Evolutionary conservation across 2,329 filamentous ascomycete species (phyloP).

Genomic region (Tetracladium maxilliforme): DNA sequence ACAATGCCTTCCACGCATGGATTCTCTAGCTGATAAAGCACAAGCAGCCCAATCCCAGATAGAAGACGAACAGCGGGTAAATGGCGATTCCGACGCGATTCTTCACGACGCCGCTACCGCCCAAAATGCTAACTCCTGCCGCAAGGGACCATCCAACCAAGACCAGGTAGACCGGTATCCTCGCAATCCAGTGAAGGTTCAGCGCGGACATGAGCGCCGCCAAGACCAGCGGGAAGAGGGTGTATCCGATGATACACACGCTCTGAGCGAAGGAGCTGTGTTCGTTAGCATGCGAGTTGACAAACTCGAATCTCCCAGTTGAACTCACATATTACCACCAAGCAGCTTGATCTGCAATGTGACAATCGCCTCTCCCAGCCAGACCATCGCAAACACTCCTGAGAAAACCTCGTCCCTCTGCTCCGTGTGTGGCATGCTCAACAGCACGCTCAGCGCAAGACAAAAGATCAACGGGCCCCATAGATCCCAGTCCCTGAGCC

Average conservation of each 20-base stretch:
- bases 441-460: constrained; percentile 69
- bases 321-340: constrained; percentile 85
- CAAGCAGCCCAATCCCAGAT: constrained; percentile 79
- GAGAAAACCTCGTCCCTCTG: constrained; percentile 88
- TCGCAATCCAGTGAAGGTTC: constrained; percentile 60
- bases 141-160: constrained; percentile 87
- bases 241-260: constrained; percentile 96
- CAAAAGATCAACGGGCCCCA: constrained; percentile 97
- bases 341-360: constrained; percentile 96
- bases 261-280: constrained; percentile 90
- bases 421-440: constrained; percentile 64
- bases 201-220: constrained; percentile 81
- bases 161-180: constrained; percentile 82
- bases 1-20: too few species aligned
- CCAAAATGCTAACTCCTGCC: constrained; percentile 88
- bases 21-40: constrained; percentile 90
- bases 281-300: constrained; percentile 12
- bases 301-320: constrained; percentile 1
- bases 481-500: constrained; percentile 90
- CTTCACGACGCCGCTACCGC: constrained; percentile 88
- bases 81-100: constrained; percentile 90
- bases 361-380: constrained; percentile 91
- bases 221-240: constrained; percentile 89
- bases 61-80: constrained; percentile 91
- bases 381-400: constrained; percentile 91